A percentile compares a stretch with the other conserved stretches of the same genome.
Conservation (phyloP, 768 basidiomycete genomes). For the Hysterangium stoloniferum region DNA sequence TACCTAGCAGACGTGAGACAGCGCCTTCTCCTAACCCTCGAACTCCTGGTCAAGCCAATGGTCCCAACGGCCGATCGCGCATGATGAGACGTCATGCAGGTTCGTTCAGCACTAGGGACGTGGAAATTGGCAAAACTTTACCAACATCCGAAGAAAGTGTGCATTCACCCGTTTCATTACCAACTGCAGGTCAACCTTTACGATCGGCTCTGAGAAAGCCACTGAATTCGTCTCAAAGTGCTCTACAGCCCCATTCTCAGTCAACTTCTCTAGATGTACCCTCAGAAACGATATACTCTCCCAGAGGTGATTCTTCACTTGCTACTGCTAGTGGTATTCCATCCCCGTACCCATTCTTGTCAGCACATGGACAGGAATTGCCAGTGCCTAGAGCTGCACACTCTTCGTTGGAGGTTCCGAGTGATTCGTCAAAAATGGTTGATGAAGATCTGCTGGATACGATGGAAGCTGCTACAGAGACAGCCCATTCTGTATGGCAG, state of each 20-base stretch:
- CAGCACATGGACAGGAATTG: not conserved
- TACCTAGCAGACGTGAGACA: constrained; percentile 1
- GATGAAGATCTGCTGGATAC: constrained; percentile 75
- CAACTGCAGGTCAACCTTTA: constrained; percentile 33
- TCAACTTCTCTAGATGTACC: not conserved
- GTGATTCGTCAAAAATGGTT: constrained; percentile 53
- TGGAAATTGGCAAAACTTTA: constrained; percentile 76
- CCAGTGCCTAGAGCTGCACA: not conserved
- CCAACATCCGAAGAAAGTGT: constrained; percentile 49
- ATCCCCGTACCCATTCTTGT: constrained; percentile 7
- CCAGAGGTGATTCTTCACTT: constrained; percentile 1
- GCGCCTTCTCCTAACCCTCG: constrained; percentile 28
- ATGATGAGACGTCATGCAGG: constrained; percentile 79
- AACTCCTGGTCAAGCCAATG: constrained; percentile 23
- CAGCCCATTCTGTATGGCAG: constrained; percentile 77
- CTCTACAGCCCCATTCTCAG: constrained; percentile 8
- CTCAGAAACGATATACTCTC: constrained; percentile 3
- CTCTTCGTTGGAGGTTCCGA: constrained; percentile 38
- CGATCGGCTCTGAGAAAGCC: constrained; percentile 7
- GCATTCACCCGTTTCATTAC: constrained; percentile 24
- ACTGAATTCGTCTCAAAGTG: constrained; percentile 7
- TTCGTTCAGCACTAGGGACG: constrained; percentile 91
- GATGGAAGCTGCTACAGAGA: constrained; percentile 68
- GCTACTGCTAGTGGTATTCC: constrained; percentile 1
- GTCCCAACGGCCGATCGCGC: constrained; percentile 34